phyloP scores from a whole-genome alignment of 2,329 filamentous ascomycete genomes.

The Penicillium sp. region DNA sequence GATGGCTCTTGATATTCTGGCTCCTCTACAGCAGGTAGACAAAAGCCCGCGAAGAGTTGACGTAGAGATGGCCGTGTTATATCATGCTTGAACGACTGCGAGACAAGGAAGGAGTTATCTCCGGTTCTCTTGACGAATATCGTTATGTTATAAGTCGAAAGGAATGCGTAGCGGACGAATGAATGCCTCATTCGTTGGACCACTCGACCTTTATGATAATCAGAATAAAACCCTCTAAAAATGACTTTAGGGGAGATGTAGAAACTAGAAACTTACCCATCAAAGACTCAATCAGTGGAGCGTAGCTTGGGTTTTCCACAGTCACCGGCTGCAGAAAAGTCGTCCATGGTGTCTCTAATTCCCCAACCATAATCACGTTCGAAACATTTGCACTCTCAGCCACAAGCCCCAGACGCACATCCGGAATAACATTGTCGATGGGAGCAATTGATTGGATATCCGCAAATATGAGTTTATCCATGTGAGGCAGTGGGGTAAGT shows the following conservation, averaged over 20 bases:
- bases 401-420: no score
- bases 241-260: no score
- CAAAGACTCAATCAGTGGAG: not conserved
- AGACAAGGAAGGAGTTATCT: conserved; percentile 4
- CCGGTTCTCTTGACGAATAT: conserved; percentile 4
- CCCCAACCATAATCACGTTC: not conserved
- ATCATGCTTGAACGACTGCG: not conserved
- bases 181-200: not conserved
- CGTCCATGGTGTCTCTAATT: not conserved
- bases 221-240: no score
- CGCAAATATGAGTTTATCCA: not conserved
- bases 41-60: conserved; percentile 7
- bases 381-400: no score
- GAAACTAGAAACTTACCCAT: not conserved
- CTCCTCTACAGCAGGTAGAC: not conserved
- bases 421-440: no score
- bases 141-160: conserved; percentile 3
- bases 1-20: not conserved
- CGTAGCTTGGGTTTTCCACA: not conserved
- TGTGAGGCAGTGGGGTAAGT: not conserved
- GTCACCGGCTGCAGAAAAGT: not conserved
- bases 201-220: not conserved
- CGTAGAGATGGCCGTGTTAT: conserved; percentile 1
- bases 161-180: not conserved
- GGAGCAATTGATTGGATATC: no score